Conservation (phyloP, 2,329 filamentous ascomycete genomes). For the Colletotrichum simmondsii region DNA sequence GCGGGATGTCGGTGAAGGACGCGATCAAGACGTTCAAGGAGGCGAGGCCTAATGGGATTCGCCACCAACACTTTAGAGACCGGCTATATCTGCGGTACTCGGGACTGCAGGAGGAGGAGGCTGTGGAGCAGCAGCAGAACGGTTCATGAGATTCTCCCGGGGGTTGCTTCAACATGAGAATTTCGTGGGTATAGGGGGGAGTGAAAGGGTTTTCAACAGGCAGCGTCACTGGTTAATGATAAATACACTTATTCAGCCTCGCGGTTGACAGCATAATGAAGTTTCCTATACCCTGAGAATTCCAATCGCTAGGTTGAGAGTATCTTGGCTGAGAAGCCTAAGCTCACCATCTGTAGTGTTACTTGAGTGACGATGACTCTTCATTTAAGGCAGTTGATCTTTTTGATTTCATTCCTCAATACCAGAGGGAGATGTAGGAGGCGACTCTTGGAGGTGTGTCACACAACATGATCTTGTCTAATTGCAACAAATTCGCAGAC, state of each 20-base stretch:
- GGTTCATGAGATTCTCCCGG: not conserved
- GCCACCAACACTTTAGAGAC: slow-evolving; percentile 90
- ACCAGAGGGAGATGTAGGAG: not conserved
- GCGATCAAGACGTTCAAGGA: slow-evolving; percentile 83
- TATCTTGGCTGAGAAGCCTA: too few species aligned
- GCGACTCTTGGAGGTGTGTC: not conserved
- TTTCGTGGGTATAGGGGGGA: not conserved
- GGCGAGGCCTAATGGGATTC: slow-evolving; percentile 83
- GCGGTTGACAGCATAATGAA: not conserved
- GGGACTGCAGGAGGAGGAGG: slow-evolving; percentile 28
- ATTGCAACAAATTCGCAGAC: not conserved
- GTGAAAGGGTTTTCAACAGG: not conserved
- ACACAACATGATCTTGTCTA: not conserved
- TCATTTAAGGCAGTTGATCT: too few species aligned
- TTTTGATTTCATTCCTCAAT: not conserved
- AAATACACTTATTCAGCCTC: not conserved
- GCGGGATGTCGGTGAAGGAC: slow-evolving; percentile 76
- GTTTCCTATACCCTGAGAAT: not conserved
- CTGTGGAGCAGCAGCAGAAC: not conserved
- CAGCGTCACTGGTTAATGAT: slow-evolving; percentile 13
- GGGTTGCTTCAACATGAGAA: not conserved
- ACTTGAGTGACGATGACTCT: too few species aligned
- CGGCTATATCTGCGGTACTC: slow-evolving; percentile 83
- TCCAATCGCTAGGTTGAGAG: too few species aligned
- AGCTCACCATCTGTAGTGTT: too few species aligned